Evolutionary conservation across 2,329 filamentous ascomycete genomes (phyloP).

Genomic region (Neospermospora avenae): DNA sequence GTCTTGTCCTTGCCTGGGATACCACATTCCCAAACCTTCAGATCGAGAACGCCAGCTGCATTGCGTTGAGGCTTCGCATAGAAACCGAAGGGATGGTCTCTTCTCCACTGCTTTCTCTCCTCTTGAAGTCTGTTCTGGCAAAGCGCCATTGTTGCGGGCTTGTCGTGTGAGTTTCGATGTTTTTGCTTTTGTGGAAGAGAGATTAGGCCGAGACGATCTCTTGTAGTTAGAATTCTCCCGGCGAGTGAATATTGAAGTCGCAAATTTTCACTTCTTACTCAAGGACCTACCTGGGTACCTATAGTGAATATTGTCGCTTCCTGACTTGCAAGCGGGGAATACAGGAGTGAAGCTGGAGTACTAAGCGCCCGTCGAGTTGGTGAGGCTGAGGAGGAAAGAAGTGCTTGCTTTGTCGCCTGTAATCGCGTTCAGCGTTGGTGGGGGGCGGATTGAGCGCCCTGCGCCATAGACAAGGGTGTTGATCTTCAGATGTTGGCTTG

Average conservation of each 20-base stretch:
- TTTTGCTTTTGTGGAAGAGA: conserved; percentile 7
- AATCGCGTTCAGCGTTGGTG: not conserved
- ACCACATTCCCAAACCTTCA: conserved; percentile 96
- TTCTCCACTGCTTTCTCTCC: conserved; percentile 94
- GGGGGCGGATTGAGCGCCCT: not conserved
- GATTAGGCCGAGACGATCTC: conserved; percentile 16
- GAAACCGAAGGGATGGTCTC: conserved; percentile 96
- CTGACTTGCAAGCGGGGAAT: not conserved
- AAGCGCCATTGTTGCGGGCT: conserved; percentile 65
- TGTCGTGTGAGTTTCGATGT: not conserved
- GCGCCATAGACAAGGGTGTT: not conserved
- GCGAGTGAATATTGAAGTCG: not conserved
- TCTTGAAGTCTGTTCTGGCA: conserved; percentile 86
- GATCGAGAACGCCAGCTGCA: conserved; percentile 75
- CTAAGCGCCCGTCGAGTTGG: not conserved
- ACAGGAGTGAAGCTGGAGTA: not conserved
- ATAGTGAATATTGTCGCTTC: not conserved
- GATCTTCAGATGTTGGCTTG: not conserved
- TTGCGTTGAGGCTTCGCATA: conserved; percentile 85
- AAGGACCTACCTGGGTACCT: no score
- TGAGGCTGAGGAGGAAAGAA: conserved; percentile 16
- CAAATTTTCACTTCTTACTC: not conserved
- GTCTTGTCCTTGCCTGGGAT: conserved; percentile 96
- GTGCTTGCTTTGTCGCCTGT: not conserved
- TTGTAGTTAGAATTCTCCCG: not conserved